phyloP scores from a whole-genome alignment of 148 eudicot species.

The Dysphania ambrosioides region DNA sequence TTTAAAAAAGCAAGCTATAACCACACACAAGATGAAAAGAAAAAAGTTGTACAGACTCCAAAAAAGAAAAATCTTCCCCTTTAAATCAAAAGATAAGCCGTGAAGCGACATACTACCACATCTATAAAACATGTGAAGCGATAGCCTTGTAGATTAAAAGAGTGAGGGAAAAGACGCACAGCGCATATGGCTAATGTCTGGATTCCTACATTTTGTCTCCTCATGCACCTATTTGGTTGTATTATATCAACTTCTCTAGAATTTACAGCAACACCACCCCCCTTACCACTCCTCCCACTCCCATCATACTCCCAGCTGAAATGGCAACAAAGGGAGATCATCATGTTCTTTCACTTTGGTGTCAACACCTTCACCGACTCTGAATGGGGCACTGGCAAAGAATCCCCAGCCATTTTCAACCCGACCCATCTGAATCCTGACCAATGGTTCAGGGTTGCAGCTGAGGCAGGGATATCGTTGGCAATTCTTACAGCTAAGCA shows the following conservation, averaged over 20 bases:
- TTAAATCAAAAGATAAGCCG: background rate
- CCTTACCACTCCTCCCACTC: constrained; percentile 73
- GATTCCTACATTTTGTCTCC: constrained; percentile 11
- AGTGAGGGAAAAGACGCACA: constrained; percentile 1
- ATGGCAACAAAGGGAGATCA: constrained; percentile 19
- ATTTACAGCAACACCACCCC: constrained; percentile 49
- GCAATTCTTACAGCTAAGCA: constrained; percentile 87
- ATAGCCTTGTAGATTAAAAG: background rate
- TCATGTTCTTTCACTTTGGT: constrained; percentile 90
- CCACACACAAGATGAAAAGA: too few species aligned
- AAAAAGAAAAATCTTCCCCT: too few species aligned
- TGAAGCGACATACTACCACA: background rate
- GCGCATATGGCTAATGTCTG: constrained; percentile 22
- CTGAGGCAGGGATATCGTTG: constrained; percentile 58
- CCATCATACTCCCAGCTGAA: constrained; percentile 39
- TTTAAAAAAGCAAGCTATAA: too few species aligned
- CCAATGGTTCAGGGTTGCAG: constrained; percentile 72
- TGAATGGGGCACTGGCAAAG: constrained; percentile 79
- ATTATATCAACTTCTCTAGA: constrained; percentile 4
- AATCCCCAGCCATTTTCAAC: constrained; percentile 61
- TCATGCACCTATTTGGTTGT: constrained; percentile 12
- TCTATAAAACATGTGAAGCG: background rate
- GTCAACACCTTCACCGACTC: constrained; percentile 83
- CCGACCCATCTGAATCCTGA: constrained; percentile 53
- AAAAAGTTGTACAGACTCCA: too few species aligned